phyloP scores from a whole-genome alignment of 2,329 filamentous ascomycete species.

The Botrytis squamosa region DNA sequence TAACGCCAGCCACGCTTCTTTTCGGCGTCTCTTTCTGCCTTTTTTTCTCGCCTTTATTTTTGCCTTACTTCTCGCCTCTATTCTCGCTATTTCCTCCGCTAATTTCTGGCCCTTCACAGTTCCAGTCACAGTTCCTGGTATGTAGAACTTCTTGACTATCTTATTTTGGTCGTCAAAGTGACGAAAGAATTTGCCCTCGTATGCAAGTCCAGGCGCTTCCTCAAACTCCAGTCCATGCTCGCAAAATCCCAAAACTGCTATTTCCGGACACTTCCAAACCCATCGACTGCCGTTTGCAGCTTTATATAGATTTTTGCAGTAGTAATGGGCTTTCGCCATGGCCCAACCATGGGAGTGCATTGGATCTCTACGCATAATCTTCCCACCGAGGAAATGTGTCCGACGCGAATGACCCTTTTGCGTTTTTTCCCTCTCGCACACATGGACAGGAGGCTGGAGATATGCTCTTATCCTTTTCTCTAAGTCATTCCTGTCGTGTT shows the following conservation, averaged over 20 bases:
- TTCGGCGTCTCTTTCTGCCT: neutral
- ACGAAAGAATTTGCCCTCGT: neutral
- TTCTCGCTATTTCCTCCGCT: neutral
- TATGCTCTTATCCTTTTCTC: neutral
- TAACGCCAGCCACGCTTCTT: neutral
- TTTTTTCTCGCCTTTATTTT: neutral
- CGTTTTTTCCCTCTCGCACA: neutral
- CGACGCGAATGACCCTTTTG: neutral
- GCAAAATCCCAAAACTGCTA: neutral
- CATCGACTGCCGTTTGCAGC: neutral
- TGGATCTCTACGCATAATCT: neutral
- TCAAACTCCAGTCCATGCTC: neutral
- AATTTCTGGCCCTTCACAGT: neutral
- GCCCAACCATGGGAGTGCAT: neutral
- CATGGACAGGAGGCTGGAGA: neutral
- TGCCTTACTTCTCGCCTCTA: neutral
- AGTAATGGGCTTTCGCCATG: neutral
- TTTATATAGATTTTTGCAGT: neutral
- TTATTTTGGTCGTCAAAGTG: neutral
- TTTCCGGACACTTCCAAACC: fast-evolving
- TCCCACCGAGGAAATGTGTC: neutral
- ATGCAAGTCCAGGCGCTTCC: neutral
- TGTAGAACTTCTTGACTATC: neutral
- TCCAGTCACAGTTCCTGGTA: neutral
- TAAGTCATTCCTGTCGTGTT: too few relatives aligned